phyloP scores from a whole-genome alignment of 2,329 filamentous ascomycete species.

The Chaetomium sp. region DNA sequence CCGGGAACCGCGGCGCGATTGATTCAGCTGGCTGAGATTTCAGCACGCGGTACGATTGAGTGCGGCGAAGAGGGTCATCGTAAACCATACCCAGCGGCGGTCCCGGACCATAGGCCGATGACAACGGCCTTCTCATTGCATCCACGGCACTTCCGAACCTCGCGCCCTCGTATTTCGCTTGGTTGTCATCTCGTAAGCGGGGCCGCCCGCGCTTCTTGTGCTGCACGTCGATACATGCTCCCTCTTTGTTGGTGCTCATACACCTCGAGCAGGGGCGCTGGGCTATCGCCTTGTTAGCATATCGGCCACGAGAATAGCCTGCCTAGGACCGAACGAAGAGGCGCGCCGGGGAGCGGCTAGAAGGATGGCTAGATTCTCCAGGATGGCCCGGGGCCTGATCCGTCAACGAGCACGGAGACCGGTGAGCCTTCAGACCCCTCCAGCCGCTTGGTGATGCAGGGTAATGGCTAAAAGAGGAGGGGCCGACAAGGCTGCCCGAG shows the following conservation, averaged over 20 bases:
- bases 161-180: conserved; percentile 58
- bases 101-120: conserved; percentile 51
- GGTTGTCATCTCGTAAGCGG: conserved; percentile 71
- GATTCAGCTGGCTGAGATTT: conserved; percentile 57
- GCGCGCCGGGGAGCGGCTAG: background rate
- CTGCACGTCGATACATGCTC: conserved; percentile 78
- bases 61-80: conserved; percentile 50
- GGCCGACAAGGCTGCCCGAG: conserved; percentile 14
- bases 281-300: conserved; percentile 52
- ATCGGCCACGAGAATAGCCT: conserved; percentile 12
- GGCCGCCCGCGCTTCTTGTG: conserved; percentile 84
- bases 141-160: conserved; percentile 52
- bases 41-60: conserved; percentile 54
- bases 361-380: conserved; percentile 18
- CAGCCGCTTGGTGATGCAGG: conserved; percentile 9
- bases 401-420: background rate
- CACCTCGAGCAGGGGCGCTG: conserved; percentile 79
- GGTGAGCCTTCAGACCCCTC: background rate
- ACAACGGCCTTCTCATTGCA: conserved; percentile 53
- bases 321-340: background rate
- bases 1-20: conserved; percentile 52
- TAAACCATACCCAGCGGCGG: conserved; percentile 48
- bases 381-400: background rate
- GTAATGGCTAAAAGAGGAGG: conserved; percentile 28
- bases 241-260: conserved; percentile 75